Conservation (phyloP, 352 stramenopile species). For the Globisporangium spiculum region DNA sequence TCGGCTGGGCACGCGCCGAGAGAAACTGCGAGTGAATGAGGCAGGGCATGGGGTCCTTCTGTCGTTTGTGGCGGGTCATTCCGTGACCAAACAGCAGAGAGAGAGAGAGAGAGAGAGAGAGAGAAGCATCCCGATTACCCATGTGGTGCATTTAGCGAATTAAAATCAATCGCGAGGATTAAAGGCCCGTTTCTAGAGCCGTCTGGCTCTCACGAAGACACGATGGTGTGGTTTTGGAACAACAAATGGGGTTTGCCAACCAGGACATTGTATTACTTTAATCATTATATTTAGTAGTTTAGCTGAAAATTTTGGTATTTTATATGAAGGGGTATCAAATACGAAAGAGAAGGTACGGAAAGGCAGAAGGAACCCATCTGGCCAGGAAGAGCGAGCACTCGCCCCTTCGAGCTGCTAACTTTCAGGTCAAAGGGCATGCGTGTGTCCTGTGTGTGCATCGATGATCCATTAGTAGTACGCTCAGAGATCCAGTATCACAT, state of each 20-base stretch:
- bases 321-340: background rate
- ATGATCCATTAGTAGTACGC: no score
- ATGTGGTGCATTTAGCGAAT: background rate
- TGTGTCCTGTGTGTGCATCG: no score
- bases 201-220: background rate
- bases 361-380: background rate
- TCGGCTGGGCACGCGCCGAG: background rate
- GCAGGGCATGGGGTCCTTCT: background rate
- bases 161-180: conserved; percentile 5
- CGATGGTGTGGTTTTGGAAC: background rate
- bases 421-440: no score
- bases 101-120: background rate
- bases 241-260: background rate
- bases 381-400: background rate
- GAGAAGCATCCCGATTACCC: background rate
- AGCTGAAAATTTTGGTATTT: no score
- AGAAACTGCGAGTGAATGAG: background rate
- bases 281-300: background rate
- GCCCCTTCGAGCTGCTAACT: no score
- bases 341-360: background rate
- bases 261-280: background rate
- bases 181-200: background rate
- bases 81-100: background rate
- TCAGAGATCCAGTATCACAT: no score
- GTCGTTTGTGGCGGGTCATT: background rate